These are phyloP conservation scores for Sesbania bispinosa DNA, from an alignment of 306 rosid species.

Conservation along the genomic window DNA sequence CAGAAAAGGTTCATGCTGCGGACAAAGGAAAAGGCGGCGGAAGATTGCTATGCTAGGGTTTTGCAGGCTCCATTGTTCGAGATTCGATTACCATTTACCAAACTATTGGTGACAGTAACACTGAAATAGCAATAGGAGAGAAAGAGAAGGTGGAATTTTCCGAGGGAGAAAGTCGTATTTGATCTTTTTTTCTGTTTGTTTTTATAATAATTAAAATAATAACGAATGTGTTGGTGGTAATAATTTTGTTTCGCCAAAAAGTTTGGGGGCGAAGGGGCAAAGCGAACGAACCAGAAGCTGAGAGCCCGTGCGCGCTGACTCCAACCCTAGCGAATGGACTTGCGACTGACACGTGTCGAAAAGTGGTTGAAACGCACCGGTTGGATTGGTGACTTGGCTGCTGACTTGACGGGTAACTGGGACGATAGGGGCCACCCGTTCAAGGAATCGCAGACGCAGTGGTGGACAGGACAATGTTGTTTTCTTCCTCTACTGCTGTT, in stretches of 20 bases:
- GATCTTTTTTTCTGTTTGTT: background rate
- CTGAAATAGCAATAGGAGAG: background rate
- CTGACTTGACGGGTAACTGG: conserved; percentile 16
- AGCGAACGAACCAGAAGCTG: conserved; percentile 35
- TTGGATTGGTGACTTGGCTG: conserved; percentile 21
- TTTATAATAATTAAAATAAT: background rate
- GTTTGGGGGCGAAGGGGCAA: conserved; percentile 21
- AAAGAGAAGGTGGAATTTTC: conserved; percentile 2
- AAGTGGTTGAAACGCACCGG: background rate
- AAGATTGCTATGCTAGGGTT: conserved; percentile 61
- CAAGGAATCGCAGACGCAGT: background rate
- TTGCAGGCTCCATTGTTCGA: conserved; percentile 44
- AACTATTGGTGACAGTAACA: conserved; percentile 11
- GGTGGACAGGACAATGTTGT: conserved; percentile 6
- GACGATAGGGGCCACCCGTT: conserved; percentile 23
- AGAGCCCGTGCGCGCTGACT: conserved; percentile 41
- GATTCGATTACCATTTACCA: conserved; percentile 13
- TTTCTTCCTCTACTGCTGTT: background rate
- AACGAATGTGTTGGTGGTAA: background rate
- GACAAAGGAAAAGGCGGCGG: conserved; percentile 46
- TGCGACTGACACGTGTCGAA: conserved; percentile 52
- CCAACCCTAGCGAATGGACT: conserved; percentile 19
- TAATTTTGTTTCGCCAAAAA: conserved; percentile 17
- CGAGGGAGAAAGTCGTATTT: conserved; percentile 5
- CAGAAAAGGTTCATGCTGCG: conserved; percentile 26